These are phyloP conservation scores for Vigna nakashimae DNA, from an alignment of 306 rosid species.

Conservation along the genomic window DNA sequence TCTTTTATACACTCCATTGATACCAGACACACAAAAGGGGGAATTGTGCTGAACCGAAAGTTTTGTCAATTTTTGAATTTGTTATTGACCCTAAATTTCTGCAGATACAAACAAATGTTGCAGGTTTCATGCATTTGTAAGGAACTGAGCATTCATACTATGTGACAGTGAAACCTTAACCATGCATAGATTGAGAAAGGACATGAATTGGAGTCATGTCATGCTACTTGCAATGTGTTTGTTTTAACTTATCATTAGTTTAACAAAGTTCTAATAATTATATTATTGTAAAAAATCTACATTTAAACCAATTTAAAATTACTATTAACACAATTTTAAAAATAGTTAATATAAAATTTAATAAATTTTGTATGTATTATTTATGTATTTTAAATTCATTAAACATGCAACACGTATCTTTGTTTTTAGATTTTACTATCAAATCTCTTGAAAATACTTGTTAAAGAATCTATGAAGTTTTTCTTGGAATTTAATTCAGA, in stretches of 20 bases:
- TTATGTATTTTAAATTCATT: too few relatives aligned
- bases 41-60: constrained; percentile 8
- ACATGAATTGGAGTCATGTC: background rate
- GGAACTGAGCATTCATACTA: background rate
- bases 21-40: background rate
- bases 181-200: background rate
- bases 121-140: background rate
- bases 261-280: too few relatives aligned
- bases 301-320: too few relatives aligned
- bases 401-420: too few relatives aligned
- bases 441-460: too few relatives aligned
- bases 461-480: too few relatives aligned
- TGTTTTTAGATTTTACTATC: too few relatives aligned
- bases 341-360: too few relatives aligned
- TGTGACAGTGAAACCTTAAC: constrained; percentile 15
- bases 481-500: too few relatives aligned
- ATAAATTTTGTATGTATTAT: too few relatives aligned
- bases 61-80: constrained; percentile 12
- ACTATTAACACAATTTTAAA: too few relatives aligned
- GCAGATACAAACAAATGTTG: constrained; percentile 4
- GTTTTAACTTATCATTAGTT: background rate
- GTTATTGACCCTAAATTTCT: background rate
- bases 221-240: background rate
- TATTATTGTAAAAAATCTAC: too few relatives aligned
- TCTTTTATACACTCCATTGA: constrained; percentile 3